phyloP scores from a whole-genome alignment of 140 eudicot species.

The Artemisia princeps region DNA sequence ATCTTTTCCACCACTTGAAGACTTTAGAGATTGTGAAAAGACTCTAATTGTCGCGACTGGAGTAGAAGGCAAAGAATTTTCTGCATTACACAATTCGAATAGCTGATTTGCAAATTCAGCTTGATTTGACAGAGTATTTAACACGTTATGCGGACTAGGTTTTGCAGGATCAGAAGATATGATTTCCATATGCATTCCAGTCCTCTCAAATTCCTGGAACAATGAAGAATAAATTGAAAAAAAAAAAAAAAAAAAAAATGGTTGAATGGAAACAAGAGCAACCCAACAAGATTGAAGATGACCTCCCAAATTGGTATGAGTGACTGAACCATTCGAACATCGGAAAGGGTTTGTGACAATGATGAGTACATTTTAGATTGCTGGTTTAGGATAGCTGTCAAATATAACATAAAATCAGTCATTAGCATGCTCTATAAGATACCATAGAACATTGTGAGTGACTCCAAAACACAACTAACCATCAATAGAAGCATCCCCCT shows the following conservation, averaged over 20 bases:
- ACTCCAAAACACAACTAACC: constrained; percentile 42
- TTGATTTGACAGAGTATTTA: constrained; percentile 44
- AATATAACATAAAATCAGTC: constrained; percentile 15
- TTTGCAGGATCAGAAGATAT: constrained; percentile 53
- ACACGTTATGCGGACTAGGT: constrained; percentile 61
- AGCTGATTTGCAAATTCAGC: constrained; percentile 41
- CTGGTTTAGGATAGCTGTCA: constrained; percentile 76
- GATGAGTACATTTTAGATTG: constrained; percentile 51
- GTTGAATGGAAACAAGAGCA: not conserved
- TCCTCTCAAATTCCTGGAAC: constrained; percentile 62
- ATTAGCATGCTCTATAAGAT: constrained; percentile 4
- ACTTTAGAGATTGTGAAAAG: constrained; percentile 26
- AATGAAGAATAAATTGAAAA: constrained; percentile 15
- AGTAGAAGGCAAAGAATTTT: constrained; percentile 28
- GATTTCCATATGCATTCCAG: constrained; percentile 55
- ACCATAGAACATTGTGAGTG: not conserved
- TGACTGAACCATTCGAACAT: constrained; percentile 91
- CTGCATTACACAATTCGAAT: constrained; percentile 37
- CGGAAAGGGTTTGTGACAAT: constrained; percentile 67
- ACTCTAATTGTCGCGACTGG: constrained; percentile 22
- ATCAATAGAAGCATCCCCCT: constrained; percentile 76
- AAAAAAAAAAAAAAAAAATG: constrained; percentile 6
- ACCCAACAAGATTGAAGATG: constrained; percentile 23
- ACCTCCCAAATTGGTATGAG: constrained; percentile 99
- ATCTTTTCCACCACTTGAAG: constrained; percentile 29